Evolutionary conservation across 768 basidiomycete species (phyloP).

Genomic region (Suillus occidentalis): DNA sequence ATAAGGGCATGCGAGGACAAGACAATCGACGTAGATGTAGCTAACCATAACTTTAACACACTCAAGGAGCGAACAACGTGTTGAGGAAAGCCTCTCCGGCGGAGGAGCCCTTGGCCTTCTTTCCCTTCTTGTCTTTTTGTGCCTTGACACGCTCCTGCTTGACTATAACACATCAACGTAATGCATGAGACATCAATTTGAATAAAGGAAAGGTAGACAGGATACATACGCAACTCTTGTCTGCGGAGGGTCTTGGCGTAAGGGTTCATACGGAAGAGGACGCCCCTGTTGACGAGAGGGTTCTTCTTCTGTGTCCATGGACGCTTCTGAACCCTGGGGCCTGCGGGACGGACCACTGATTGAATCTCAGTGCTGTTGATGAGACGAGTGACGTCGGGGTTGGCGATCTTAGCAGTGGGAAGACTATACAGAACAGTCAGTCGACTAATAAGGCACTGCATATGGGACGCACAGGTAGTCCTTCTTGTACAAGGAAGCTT

Average conservation of each 20-base stretch:
- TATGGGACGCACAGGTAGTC: constrained; percentile 67
- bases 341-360: constrained; percentile 90
- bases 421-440: constrained; percentile 48
- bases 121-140: constrained; percentile 56
- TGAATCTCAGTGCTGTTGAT: constrained; percentile 99
- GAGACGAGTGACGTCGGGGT: constrained; percentile 94
- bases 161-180: constrained; percentile 43
- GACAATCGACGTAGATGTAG: constrained; percentile 9
- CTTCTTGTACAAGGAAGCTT: constrained; percentile 82
- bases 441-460: constrained; percentile 1
- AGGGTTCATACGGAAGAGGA: constrained; percentile 97
- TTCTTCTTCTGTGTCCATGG: constrained; percentile 99
- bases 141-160: constrained; percentile 73
- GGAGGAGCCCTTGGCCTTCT: constrained; percentile 64
- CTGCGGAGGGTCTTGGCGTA: constrained; percentile 94
- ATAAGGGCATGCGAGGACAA: constrained; percentile 15
- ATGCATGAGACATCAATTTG: constrained; percentile 9
- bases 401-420: constrained; percentile 93
- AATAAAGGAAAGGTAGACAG: neutral
- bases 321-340: constrained; percentile 82
- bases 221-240: constrained; percentile 78
- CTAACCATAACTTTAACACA: constrained; percentile 9
- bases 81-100: constrained; percentile 84
- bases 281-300: constrained; percentile 89
- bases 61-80: constrained; percentile 83